Conservation (phyloP, 768 basidiomycete genomes). For the Rhizopogon vulgaris region DNA sequence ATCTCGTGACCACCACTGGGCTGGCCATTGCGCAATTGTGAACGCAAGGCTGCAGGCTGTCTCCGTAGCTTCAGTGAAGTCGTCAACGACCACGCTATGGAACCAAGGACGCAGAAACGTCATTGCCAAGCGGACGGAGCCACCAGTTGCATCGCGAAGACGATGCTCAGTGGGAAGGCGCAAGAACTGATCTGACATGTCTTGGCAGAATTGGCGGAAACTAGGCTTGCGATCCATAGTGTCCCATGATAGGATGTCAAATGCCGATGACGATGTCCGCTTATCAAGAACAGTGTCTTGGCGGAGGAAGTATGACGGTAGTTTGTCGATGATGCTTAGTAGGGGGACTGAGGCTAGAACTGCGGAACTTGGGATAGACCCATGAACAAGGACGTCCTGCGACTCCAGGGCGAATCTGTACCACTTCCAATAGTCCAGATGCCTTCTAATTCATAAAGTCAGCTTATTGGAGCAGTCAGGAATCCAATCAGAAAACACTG, state of each 20-base stretch:
- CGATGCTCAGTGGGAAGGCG: conserved; percentile 48
- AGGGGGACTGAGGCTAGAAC: conserved; percentile 69
- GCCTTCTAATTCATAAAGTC: conserved; percentile 35
- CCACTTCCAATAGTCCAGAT: conserved; percentile 69
- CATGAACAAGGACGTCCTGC: conserved; percentile 68
- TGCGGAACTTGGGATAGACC: conserved; percentile 58
- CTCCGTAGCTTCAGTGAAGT: conserved; percentile 32
- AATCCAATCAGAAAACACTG: conserved; percentile 18
- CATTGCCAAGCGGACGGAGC: conserved; percentile 62
- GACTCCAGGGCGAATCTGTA: conserved; percentile 69
- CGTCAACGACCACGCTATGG: conserved; percentile 39
- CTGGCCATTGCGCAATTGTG: conserved; percentile 59
- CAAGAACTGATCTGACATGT: conserved; percentile 59
- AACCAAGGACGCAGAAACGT: conserved; percentile 69
- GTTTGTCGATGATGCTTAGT: conserved; percentile 52
- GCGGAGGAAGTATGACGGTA: conserved; percentile 65
- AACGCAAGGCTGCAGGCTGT: conserved; percentile 39
- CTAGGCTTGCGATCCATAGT: conserved; percentile 52
- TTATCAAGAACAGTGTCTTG: conserved; percentile 27
- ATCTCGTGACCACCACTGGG: conserved; percentile 60
- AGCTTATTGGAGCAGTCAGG: not conserved
- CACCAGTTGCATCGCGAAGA: conserved; percentile 59
- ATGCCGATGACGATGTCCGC: conserved; percentile 18
- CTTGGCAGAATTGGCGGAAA: conserved; percentile 67
- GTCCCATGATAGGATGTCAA: conserved; percentile 46